phyloP scores from a whole-genome alignment of 257 asterid genomes.

The Orobanche coerulescens region DNA sequence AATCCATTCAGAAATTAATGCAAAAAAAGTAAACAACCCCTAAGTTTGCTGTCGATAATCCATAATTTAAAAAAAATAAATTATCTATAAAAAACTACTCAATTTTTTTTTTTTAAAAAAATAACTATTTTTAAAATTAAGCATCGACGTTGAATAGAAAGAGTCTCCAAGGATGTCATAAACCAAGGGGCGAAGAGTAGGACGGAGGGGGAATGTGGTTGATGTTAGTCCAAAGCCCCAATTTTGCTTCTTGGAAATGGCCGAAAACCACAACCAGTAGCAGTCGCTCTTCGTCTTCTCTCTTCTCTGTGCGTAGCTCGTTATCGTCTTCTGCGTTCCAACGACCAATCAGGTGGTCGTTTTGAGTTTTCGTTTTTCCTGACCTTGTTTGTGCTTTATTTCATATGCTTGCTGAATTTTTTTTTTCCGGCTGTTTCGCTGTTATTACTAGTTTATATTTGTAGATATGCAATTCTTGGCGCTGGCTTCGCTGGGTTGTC shows the following conservation, averaged over 20 bases:
- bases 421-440: background rate
- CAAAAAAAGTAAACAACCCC: too few species aligned
- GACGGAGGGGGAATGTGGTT: too few species aligned
- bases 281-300: constrained; percentile 14
- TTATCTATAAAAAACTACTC: too few species aligned
- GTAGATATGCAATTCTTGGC: constrained; percentile 90
- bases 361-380: background rate
- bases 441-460: constrained; percentile 6
- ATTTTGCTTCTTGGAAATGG: constrained; percentile 26
- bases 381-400: background rate
- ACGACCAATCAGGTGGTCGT: constrained; percentile 33
- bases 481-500: constrained; percentile 99
- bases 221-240: constrained; percentile 26
- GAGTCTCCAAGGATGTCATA: too few species aligned
- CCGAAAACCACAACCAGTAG: constrained; percentile 5
- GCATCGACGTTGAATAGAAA: too few species aligned
- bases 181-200: too few species aligned
- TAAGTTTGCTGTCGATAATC: too few species aligned
- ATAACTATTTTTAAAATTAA: too few species aligned
- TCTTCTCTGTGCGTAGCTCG: constrained; percentile 21
- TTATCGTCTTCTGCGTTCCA: constrained; percentile 26
- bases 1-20: too few species aligned
- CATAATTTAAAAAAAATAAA: too few species aligned
- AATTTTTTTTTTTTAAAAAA: too few species aligned
- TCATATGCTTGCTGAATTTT: background rate